These are phyloP conservation scores for Afroboletus lepidellus DNA, from an alignment of 1,284 basidiomycete species.

Conservation along the genomic window DNA sequence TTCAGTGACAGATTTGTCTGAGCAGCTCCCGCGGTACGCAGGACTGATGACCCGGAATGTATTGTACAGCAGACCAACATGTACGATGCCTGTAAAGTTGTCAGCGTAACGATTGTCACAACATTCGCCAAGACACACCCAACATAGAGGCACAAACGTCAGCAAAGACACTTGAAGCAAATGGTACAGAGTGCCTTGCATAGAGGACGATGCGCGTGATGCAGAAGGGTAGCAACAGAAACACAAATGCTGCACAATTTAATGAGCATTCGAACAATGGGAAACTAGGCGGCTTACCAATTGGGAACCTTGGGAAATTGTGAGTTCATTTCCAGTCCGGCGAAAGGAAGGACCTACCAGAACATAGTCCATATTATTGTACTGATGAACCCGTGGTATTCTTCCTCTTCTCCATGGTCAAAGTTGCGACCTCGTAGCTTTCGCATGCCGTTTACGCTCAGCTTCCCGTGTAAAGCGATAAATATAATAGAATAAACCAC, in stretches of 20 bases:
- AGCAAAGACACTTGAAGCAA: constrained; percentile 47
- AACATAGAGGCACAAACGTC: constrained; percentile 52
- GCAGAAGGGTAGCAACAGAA: constrained; percentile 61
- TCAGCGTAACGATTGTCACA: constrained; percentile 5
- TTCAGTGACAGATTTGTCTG: constrained; percentile 12
- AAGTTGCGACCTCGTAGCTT: constrained; percentile 50
- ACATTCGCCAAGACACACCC: constrained; percentile 40
- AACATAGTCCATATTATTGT: constrained; percentile 63
- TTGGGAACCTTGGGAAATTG: constrained; percentile 50
- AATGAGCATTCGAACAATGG: not conserved
- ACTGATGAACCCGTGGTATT: constrained; percentile 59
- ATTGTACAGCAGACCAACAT: constrained; percentile 64
- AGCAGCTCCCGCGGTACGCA: constrained; percentile 39
- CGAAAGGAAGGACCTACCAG: constrained; percentile 47
- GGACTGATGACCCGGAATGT: constrained; percentile 64
- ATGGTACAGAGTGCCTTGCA: constrained; percentile 47
- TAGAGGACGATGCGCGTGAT: constrained; percentile 49
- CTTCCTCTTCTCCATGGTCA: constrained; percentile 47
- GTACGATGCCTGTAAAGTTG: constrained; percentile 50
- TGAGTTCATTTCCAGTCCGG: constrained; percentile 7
- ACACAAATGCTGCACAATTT: constrained; percentile 48
- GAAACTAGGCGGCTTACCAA: constrained; percentile 43
- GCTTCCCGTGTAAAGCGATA: constrained; percentile 53
- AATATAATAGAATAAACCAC: constrained; percentile 59
- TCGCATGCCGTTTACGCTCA: constrained; percentile 42